Evolutionary conservation across 805 yeast species (phyloP).

Genomic region (Ogataea chonburiensis): DNA sequence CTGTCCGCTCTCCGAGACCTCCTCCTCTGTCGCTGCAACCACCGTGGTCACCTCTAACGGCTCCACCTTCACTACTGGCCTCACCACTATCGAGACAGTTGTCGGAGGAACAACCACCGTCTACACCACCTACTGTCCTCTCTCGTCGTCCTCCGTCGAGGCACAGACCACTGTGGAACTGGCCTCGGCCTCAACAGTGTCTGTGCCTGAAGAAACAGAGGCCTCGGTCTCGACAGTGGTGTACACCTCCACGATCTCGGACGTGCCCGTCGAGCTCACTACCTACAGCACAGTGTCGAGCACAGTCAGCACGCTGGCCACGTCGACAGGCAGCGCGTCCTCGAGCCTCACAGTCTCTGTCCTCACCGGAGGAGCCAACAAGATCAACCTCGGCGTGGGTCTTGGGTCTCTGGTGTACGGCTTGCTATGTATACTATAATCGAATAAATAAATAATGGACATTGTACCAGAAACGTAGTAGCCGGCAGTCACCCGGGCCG

Average conservation of each 20-base stretch:
- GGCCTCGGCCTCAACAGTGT: constrained; percentile 21
- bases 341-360: constrained; percentile 16
- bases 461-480: constrained; percentile 39
- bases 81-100: constrained; percentile 16
- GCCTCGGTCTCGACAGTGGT: constrained; percentile 17
- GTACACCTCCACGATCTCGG: constrained; percentile 29
- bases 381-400: constrained; percentile 11
- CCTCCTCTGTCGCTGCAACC: constrained; percentile 9
- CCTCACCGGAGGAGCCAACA: constrained; percentile 18
- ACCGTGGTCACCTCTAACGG: constrained; percentile 8
- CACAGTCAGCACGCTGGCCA: constrained; percentile 9
- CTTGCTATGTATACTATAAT: constrained; percentile 14
- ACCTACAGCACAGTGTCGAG: constrained; percentile 23
- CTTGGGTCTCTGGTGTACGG: constrained; percentile 15
- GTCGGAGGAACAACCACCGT: constrained; percentile 18
- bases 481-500: constrained; percentile 32
- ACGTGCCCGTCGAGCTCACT: constrained; percentile 27
- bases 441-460: constrained; percentile 11
- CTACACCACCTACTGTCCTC: constrained; percentile 20
- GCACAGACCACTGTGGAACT: constrained; percentile 22
- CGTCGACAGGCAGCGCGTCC: constrained; percentile 7
- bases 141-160: constrained; percentile 11
- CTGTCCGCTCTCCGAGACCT: constrained; percentile 16
- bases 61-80: constrained; percentile 10
- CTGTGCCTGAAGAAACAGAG: constrained; percentile 20